Evolutionary conservation across 2,329 filamentous ascomycete species (phyloP).

Genomic region (Paracoccidioides brasiliensis): DNA sequence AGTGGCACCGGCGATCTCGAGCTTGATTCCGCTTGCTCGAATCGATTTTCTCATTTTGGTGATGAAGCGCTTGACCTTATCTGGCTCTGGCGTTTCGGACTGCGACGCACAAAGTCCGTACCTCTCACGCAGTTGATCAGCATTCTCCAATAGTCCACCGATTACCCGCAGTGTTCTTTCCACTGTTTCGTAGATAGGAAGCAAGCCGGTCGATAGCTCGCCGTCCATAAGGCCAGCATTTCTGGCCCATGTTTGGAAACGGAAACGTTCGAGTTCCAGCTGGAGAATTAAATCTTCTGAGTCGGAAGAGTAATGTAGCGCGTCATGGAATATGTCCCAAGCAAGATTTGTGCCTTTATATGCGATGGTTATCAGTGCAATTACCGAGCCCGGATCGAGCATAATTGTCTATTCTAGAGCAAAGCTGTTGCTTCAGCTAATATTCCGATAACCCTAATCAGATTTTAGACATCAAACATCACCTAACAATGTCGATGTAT

Average conservation of each 20-base stretch:
- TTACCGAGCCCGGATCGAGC: background rate
- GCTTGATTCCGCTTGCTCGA: slow-evolving; percentile 2
- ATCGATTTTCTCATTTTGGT: slow-evolving; percentile 2
- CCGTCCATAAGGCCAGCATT: background rate
- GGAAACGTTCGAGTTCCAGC: slow-evolving; percentile 1
- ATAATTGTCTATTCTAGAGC: background rate
- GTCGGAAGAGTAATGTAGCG: background rate
- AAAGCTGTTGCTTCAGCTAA: background rate
- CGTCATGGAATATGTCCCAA: background rate
- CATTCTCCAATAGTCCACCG: background rate
- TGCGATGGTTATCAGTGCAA: background rate
- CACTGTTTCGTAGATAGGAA: slow-evolving; percentile 1
- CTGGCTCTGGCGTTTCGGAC: background rate
- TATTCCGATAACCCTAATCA: background rate
- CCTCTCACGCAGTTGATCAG: background rate
- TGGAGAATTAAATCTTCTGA: slow-evolving; percentile 1
- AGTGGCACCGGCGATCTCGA: background rate
- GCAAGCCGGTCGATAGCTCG: background rate
- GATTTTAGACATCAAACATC: background rate
- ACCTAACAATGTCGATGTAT: too few relatives aligned
- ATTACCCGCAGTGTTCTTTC: background rate
- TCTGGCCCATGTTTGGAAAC: slow-evolving; percentile 2
- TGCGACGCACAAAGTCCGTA: background rate
- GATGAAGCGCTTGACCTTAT: background rate
- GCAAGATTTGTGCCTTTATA: background rate